Percentiles rank a stretch among this genome's conserved stretches.
Evolutionary conservation across 805 yeast species (phyloP).

Genomic region (Suhomyces tanzawaensis): DNA sequence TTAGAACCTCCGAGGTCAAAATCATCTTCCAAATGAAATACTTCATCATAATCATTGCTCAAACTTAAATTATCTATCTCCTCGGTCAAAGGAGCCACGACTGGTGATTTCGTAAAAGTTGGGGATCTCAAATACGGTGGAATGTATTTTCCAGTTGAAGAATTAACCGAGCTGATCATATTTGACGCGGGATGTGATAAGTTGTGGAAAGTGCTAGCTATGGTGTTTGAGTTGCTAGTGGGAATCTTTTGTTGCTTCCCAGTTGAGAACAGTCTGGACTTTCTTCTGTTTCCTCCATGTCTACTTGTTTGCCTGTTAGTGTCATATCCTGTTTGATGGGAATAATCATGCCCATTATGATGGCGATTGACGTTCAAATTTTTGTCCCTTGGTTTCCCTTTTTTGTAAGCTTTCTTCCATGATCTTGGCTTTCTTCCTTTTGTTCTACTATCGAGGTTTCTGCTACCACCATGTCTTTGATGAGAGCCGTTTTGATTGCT

Average conservation of each 20-base stretch:
- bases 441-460: slow-evolving; percentile 11
- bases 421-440: slow-evolving; percentile 22
- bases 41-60: slow-evolving; percentile 31
- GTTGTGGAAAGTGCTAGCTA: slow-evolving; percentile 4
- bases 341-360: slow-evolving; percentile 2
- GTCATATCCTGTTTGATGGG: not conserved
- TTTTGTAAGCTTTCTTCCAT: slow-evolving; percentile 24
- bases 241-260: slow-evolving; percentile 8
- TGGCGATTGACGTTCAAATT: slow-evolving; percentile 1
- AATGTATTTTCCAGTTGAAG: slow-evolving; percentile 32
- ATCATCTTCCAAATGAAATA: slow-evolving; percentile 44
- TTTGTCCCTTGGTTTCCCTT: slow-evolving; percentile 6
- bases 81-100: slow-evolving; percentile 32
- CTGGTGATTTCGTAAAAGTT: slow-evolving; percentile 29
- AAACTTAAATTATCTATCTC: slow-evolving; percentile 34
- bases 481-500: slow-evolving; percentile 6
- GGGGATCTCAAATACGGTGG: slow-evolving; percentile 46
- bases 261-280: slow-evolving; percentile 14
- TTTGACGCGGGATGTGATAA: slow-evolving; percentile 5
- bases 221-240: not conserved
- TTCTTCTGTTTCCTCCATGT: slow-evolving; percentile 8
- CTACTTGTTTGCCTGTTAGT: not conserved
- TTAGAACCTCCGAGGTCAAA: slow-evolving; percentile 16
- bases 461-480: not conserved
- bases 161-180: not conserved